Evolutionary conservation across 1,139 yeast genomes (phyloP).

Genomic region (Hansenula lynferdii): DNA sequence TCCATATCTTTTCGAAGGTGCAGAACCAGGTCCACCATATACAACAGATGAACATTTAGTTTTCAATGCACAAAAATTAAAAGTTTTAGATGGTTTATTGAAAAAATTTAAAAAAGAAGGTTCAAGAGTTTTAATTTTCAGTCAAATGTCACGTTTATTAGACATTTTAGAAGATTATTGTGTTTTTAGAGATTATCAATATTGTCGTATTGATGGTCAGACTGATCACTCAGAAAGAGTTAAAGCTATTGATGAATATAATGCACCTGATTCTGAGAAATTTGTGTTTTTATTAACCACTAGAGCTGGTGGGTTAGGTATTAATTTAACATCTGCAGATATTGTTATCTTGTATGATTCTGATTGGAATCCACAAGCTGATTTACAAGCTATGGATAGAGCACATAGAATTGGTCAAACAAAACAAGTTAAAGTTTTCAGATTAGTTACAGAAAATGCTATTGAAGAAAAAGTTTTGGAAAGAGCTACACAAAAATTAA

Average conservation of each 20-base stretch:
- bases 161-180: constrained; percentile 80
- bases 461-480: constrained; percentile 79
- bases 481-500: constrained; percentile 72
- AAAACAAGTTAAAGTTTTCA: constrained; percentile 71
- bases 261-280: constrained; percentile 62
- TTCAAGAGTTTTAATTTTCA: constrained; percentile 69
- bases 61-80: constrained; percentile 67
- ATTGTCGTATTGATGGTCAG: constrained; percentile 79
- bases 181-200: constrained; percentile 58
- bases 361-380: constrained; percentile 89
- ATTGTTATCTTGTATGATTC: constrained; percentile 70
- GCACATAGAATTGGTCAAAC: constrained; percentile 87
- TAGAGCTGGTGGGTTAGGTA: constrained; percentile 87
- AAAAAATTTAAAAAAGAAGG: constrained; percentile 63
- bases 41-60: constrained; percentile 81
- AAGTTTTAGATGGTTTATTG: constrained; percentile 62
- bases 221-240: constrained; percentile 76
- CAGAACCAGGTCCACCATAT: constrained; percentile 84
- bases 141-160: constrained; percentile 78
- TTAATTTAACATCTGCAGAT: constrained; percentile 73
- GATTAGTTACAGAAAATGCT: constrained; percentile 76
- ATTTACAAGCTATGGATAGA: constrained; percentile 84
- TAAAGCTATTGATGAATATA: constrained; percentile 71
- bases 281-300: constrained; percentile 72
- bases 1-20: constrained; percentile 80